Evolutionary conservation across 805 yeast genomes (phyloP).

Genomic region (Kodamaea hsintzibuensis): DNA sequence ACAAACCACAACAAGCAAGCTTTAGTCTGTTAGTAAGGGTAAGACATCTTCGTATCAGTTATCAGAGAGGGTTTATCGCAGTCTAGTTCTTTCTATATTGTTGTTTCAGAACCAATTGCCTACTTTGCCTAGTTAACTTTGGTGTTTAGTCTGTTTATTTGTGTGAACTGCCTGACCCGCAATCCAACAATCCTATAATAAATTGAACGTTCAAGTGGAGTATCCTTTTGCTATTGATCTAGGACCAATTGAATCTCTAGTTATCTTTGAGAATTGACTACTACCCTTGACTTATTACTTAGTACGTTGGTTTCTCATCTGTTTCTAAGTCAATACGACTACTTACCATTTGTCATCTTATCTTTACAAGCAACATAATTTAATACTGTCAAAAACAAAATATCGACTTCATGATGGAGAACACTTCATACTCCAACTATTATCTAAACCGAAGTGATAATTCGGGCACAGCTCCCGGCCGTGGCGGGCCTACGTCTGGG

Average conservation of each 20-base stretch:
- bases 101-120: neutral
- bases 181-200: neutral
- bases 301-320: too few species aligned
- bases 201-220: too few species aligned
- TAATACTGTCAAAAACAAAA: too few species aligned
- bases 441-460: constrained; percentile 9
- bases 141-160: neutral
- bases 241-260: neutral
- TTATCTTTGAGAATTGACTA: too few species aligned
- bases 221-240: neutral
- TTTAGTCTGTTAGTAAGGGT: neutral
- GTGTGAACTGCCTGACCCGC: neutral
- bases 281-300: too few species aligned
- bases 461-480: neutral
- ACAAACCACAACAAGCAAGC: constrained; percentile 9
- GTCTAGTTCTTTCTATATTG: neutral
- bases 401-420: constrained; percentile 1
- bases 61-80: neutral
- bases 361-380: neutral
- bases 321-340: too few species aligned
- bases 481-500: neutral
- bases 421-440: constrained; percentile 8
- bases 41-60: neutral
- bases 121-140: neutral
- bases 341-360: neutral